Evolutionary conservation across 2,329 filamentous ascomycete genomes (phyloP), one percentile per base, ranked within the genome.

Genomic region (Claviceps sp.): DNA sequence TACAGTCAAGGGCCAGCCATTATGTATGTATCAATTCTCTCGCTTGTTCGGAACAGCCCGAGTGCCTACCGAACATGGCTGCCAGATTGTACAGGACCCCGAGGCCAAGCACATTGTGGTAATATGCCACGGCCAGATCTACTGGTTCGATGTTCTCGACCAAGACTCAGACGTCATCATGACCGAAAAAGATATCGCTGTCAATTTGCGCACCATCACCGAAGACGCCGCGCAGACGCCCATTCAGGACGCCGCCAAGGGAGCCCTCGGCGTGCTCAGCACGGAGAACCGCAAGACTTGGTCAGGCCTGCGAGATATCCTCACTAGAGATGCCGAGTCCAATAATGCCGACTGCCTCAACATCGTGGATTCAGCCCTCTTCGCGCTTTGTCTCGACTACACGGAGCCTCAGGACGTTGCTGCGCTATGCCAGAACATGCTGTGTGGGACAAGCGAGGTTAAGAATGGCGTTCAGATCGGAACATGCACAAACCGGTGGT

Each of bases 1-100:
- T 67, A 89, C 77, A 1, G 70, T 96, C 55, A 85, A 84, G 60
- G 88, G 88, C 20, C 84, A 82, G 22, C 89, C 93, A 0, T 75
- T 98, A 18, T 93, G 88, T 75, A 98, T 98, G 93, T 95, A 96
- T 67, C 93, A 98, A 67, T 97, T 95, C 70, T 95, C 91, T 0
- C 81, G 91, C 18, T 74, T 98, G 30, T 98, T 98, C 62, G 93
- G 93, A 50, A 97, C 93, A 1, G 90, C 93, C 46, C 82, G 93
- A 58, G 87, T 98, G 8, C 93, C 93, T 0, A 97, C 91, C 0
- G 88, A 95, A 34, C 84, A 93, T 63, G 93, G 93, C 5, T 98
- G 93, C 65, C 86, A 95, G 60, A 97, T 98, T 61, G 89, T 90
- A 57, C 90, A 97, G 65, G 90, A 97, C 61, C 86, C 89, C 0